Evolutionary conservation across 1,139 yeast genomes (phyloP).

Genomic region (Zygoascus meyerae): DNA sequence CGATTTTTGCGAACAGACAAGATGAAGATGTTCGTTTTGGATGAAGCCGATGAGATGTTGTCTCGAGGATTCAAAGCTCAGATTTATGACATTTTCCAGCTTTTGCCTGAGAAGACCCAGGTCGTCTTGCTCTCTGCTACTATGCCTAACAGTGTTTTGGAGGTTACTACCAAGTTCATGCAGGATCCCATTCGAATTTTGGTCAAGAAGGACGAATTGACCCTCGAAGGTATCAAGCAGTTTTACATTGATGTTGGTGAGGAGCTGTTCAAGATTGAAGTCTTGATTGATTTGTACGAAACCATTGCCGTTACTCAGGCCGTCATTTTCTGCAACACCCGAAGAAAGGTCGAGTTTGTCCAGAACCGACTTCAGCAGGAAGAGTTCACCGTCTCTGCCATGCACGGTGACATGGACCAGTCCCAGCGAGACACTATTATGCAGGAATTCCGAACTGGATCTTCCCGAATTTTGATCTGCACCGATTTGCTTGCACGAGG

Average conservation of each 20-base stretch:
- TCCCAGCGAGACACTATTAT: slow-evolving; percentile 95
- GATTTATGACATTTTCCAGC: slow-evolving; percentile 92
- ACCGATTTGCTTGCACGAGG: slow-evolving; percentile 99
- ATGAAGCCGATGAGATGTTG: slow-evolving; percentile 99
- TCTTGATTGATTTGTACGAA: slow-evolving; percentile 94
- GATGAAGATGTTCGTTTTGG: slow-evolving; percentile 94
- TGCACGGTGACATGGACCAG: slow-evolving; percentile 97
- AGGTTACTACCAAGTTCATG: slow-evolving; percentile 95
- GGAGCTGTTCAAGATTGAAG: slow-evolving; percentile 91
- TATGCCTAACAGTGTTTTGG: slow-evolving; percentile 95
- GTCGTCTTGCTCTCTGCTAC: slow-evolving; percentile 96
- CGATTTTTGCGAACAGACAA: slow-evolving; percentile 83
- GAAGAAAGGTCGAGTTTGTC: slow-evolving; percentile 93
- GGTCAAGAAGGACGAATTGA: slow-evolving; percentile 97
- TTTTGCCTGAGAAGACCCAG: slow-evolving; percentile 91
- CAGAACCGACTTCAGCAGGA: slow-evolving; percentile 79
- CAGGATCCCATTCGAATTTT: slow-evolving; percentile 94
- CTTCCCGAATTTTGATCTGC: slow-evolving; percentile 92
- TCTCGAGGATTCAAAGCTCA: slow-evolving; percentile 96
- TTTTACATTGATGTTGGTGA: slow-evolving; percentile 90
- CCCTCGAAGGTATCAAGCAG: slow-evolving; percentile 97
- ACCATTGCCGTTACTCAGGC: slow-evolving; percentile 98
- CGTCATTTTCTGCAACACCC: slow-evolving; percentile 98
- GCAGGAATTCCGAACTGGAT: slow-evolving; percentile 98
- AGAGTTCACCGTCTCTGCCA: slow-evolving; percentile 93